Evolutionary conservation across 768 basidiomycete genomes (phyloP).

Genomic region (Lentinula sp.): DNA sequence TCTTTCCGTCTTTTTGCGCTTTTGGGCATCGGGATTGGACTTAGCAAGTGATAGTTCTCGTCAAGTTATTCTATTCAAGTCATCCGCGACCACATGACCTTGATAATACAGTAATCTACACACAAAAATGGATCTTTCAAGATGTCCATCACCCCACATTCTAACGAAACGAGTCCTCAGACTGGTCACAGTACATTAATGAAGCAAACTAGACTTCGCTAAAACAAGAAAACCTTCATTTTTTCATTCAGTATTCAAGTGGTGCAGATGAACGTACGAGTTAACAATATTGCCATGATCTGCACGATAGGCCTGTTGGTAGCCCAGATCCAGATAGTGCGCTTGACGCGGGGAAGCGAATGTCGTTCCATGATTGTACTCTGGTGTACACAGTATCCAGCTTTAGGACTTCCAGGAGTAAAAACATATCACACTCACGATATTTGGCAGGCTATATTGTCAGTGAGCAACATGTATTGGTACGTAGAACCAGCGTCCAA

Average conservation of each 20-base stretch:
- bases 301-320: slow-evolving; percentile 4
- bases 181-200: background rate
- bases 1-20: slow-evolving; percentile 82
- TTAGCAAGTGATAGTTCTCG: background rate
- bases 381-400: slow-evolving; percentile 15
- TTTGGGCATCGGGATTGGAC: slow-evolving; percentile 61
- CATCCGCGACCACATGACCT: background rate
- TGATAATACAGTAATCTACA: too few relatives aligned
- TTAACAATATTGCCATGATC: background rate
- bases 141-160: too few relatives aligned
- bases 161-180: too few relatives aligned
- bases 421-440: slow-evolving; percentile 30
- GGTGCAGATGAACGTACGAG: background rate
- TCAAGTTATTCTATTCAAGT: too few relatives aligned
- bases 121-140: too few relatives aligned
- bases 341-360: slow-evolving; percentile 24
- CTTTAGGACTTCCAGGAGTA: background rate
- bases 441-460: slow-evolving; percentile 31
- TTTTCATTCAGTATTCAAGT: too few relatives aligned
- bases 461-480: slow-evolving; percentile 31
- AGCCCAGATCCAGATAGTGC: slow-evolving; percentile 13
- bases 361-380: slow-evolving; percentile 40
- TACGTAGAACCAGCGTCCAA: slow-evolving; percentile 43
- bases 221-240: too few relatives aligned
- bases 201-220: background rate